Evolutionary conservation across 768 basidiomycete genomes (phyloP), one percentile per base, ranked within the genome.

Genomic region (Mycena vulgaris): DNA sequence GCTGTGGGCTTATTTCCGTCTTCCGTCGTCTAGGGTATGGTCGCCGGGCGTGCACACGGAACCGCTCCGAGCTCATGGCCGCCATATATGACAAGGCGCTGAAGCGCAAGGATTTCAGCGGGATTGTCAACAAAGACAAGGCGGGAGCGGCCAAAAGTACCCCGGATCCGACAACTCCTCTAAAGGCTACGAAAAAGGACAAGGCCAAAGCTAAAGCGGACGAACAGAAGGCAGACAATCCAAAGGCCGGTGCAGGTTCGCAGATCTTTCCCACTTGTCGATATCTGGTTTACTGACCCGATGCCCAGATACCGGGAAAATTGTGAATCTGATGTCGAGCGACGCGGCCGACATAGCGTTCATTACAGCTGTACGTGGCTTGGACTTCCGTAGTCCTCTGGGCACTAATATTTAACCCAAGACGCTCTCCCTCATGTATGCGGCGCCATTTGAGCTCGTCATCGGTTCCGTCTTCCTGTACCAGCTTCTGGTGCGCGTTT

Each of bases 291-390:
- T 9, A 13, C 3, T 9, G 27, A 35, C 7, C 21, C 21, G 5
- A 39, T 25, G 30, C 23, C n/a, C 45, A 25, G 93, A 95, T 76
- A 85, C 93, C 11, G 96, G 95, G 8, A 96, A 96, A 78, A 94
- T 96, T 55, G 93, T 95, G 57, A 94, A 95, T 72, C 81, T 96
- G 42, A 97, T 97, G 94, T 90, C 93, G n/a, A 89, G 88, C 21
- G 94, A 95, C 77, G 89, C 91, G 3, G 91, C 90, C 74, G 82
- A 85, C 3, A 25, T 70, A 62, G 3, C 74, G 66, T 9, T 82
- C 82, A 72, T 83, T 81, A 68, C 33, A 70, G 17, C 68, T 82
- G 72, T 53, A 2, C 35, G 83, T 83, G 56, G 61, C 79, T 23
- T 23, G 37, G 5, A n/a, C 19, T 49, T 31, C 11, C 17, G 5